These are phyloP conservation scores for Myriosclerotinia curreyana DNA, from an alignment of 2,329 filamentous ascomycete species.

Conservation along the genomic window DNA sequence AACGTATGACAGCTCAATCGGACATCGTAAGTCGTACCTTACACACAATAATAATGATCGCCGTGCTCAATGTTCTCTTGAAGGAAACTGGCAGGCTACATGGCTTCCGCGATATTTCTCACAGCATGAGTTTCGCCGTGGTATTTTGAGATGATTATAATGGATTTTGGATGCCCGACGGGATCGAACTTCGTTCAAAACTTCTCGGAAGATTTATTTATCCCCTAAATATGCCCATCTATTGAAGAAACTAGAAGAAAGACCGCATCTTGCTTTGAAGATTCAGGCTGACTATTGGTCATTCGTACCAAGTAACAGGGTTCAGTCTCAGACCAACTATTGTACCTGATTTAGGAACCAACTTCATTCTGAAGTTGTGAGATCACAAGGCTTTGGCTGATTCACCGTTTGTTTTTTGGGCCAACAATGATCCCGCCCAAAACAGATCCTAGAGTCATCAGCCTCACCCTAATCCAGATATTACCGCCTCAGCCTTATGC, in stretches of 20 bases:
- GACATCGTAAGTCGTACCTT: not conserved
- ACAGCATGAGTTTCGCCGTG: not conserved
- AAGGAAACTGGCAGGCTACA: not conserved
- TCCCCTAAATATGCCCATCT: not conserved
- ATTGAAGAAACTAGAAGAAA: not conserved
- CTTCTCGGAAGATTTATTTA: not conserved
- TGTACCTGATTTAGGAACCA: not conserved
- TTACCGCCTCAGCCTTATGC: not conserved
- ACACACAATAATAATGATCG: too few species aligned
- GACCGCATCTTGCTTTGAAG: too few species aligned
- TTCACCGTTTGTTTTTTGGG: not conserved
- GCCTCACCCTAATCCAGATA: constrained; percentile 1
- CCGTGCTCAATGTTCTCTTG: not conserved
- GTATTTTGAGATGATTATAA: not conserved
- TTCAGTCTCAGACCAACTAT: not conserved
- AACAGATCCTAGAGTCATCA: constrained; percentile 2
- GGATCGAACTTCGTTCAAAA: not conserved
- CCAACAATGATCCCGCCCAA: not conserved
- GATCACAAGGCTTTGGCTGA: constrained; percentile 3
- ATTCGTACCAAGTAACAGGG: not conserved
- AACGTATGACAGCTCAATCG: too few species aligned
- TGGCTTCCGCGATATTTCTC: not conserved
- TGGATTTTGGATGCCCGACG: not conserved
- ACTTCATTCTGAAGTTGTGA: not conserved
- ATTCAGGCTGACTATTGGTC: not conserved